Base-by-base conservation (phyloP, 306 rosid species). In the Glycine soja region DNA sequence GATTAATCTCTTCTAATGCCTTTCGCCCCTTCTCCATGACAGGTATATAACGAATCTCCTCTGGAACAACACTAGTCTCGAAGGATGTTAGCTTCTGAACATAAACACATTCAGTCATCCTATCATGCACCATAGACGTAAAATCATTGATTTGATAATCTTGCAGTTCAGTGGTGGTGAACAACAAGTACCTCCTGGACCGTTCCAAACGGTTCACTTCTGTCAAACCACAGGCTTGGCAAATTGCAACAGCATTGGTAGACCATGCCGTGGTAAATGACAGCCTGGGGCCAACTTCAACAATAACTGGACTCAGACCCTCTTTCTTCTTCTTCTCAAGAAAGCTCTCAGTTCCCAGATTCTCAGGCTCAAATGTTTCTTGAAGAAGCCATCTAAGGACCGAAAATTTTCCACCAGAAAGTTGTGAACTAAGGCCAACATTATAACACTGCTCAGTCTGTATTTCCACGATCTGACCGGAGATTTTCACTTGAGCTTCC, bases 251-350 rank as follows among this genome's bases (percentile, higher is more conserved):
- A 8, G 97, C 98, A 88, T 94, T 94, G 7, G 98, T 65, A 67
- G 98, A 94, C 98, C 98, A 94, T 0, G 98, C 93, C n/a, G 98
- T 94, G 43, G 94, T 92, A 83, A 94, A 94, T 1, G 98, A 94
- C 82, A 94, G 67, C 82, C 97, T 87, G 45, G 98, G 98, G 12
- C 98, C 97, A 82, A 92, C 97, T 89, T 92, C 98, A 64, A 92
- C 50, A 72, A 92, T 85, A 74, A 88, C 88, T 19, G 87, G 63
- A 50, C 34, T 81, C 83, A 91, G 85, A 19, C 94, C 97, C 79
- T 90, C 89, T 77, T 83, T 91, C 42, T 67, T 80, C 81, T 83
- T 94, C 87, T 92, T 90, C 84, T 86, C 89, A 73, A 94, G 97
- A 88, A 94, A 91, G 86, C 97, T 94, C 80, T 88, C 93, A 3